Conservation (phyloP, 140 eudicot species). For the Senecio squalidus region DNA sequence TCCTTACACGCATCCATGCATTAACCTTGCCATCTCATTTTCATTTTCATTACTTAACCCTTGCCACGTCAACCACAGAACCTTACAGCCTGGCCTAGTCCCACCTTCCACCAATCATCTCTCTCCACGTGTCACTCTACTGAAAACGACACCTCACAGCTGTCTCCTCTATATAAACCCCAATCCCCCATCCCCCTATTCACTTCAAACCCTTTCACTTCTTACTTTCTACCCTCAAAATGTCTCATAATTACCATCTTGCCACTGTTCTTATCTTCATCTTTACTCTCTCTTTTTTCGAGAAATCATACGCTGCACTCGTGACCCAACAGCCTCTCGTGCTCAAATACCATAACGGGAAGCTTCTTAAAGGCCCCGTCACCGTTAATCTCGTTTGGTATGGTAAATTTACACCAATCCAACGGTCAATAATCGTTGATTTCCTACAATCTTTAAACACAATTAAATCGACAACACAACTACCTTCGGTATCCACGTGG, state of each 20-base stretch:
- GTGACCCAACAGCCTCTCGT: constrained; percentile 38
- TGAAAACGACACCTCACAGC: constrained; percentile 16
- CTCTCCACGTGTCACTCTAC: constrained; percentile 22
- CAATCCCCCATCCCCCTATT: neutral
- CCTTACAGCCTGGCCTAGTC: constrained; percentile 43
- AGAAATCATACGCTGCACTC: constrained; percentile 30
- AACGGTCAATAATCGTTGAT: constrained; percentile 54
- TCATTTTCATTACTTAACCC: constrained; percentile 17
- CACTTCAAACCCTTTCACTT: neutral
- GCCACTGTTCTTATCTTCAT: constrained; percentile 25
- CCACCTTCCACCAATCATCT: constrained; percentile 5
- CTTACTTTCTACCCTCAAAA: neutral
- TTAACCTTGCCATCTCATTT: constrained; percentile 24
- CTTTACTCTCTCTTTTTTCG: neutral
- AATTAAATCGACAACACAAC: neutral
- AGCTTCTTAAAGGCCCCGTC: constrained; percentile 40
- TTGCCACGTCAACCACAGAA: constrained; percentile 28
- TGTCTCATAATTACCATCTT: constrained; percentile 30
- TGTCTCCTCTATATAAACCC: constrained; percentile 41
- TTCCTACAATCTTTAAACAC: constrained; percentile 44
- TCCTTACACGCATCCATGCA: constrained; percentile 33
- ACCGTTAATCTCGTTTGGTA: constrained; percentile 63
- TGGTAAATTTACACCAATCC: constrained; percentile 51
- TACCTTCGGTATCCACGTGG: constrained; percentile 46
- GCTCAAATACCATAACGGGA: constrained; percentile 54